Conservation (phyloP, 2,329 filamentous ascomycete species). For the Fusarium sarcochroum region DNA sequence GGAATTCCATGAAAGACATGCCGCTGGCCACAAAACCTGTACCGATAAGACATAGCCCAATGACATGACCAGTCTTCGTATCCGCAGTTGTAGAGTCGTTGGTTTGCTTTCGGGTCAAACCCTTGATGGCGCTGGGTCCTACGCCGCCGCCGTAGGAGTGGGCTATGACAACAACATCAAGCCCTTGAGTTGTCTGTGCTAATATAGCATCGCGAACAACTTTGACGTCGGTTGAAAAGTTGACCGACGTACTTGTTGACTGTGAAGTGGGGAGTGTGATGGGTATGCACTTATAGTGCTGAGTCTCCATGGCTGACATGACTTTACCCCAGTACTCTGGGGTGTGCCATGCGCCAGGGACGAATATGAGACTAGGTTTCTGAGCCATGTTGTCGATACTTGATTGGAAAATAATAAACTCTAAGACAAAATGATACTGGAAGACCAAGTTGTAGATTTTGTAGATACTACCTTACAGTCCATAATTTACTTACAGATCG, state of each 20-base stretch:
- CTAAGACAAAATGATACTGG: background rate
- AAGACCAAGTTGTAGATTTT: background rate
- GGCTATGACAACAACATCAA: conserved; percentile 61
- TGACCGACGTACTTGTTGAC: conserved; percentile 51
- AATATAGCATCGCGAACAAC: conserved; percentile 55
- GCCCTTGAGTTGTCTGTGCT: conserved; percentile 54
- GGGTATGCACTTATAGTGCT: conserved; percentile 52
- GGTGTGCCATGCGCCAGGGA: conserved; percentile 64
- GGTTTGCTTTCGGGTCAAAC: conserved; percentile 49
- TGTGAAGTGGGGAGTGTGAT: conserved; percentile 58
- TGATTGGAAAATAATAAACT: background rate
- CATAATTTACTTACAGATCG: background rate
- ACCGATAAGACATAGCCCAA: conserved; percentile 61
- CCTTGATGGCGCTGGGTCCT: conserved; percentile 61
- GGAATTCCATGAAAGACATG: conserved; percentile 57
- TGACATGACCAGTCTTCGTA: conserved; percentile 53
- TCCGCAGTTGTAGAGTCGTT: background rate
- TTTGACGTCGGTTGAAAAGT: conserved; percentile 60
- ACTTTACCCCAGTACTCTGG: conserved; percentile 56
- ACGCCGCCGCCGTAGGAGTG: conserved; percentile 66
- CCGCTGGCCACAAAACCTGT: conserved; percentile 59
- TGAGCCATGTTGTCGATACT: conserved; percentile 30
- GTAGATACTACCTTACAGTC: background rate
- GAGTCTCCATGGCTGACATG: conserved; percentile 51
- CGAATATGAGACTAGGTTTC: conserved; percentile 57